Evolutionary conservation across 2,329 filamentous ascomycete genomes (phyloP), one percentile per base, ranked within the genome.

Genomic region (Esteya vermicola): DNA sequence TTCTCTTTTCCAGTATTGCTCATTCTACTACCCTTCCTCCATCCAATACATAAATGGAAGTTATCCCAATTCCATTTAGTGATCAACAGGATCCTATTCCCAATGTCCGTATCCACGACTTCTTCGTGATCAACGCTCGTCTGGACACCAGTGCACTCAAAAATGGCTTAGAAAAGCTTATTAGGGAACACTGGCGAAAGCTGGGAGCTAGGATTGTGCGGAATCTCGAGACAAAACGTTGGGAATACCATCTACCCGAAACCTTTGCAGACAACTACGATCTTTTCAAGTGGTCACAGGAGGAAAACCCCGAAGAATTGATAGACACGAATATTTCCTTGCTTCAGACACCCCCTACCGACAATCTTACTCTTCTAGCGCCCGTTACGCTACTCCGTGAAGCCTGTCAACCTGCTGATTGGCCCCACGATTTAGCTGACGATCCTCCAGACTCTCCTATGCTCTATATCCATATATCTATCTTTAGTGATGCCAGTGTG

Each of bases 1-100:
- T n/a, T n/a, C n/a, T n/a, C n/a, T n/a, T n/a, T n/a, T n/a, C n/a
- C n/a, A n/a, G n/a, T n/a, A n/a, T n/a, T n/a, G n/a, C n/a, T n/a
- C n/a, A n/a, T n/a, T n/a, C n/a, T n/a, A n/a, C n/a, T n/a, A n/a
- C n/a, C n/a, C n/a, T n/a, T n/a, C n/a, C n/a, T n/a, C n/a, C n/a
- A n/a, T 64, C 2, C 35, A 36, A 27, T 3, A 20, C 31, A 13
- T n/a, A 13, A 30, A 38, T 38, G 36, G 36, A 38, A 2, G 36
- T 38, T 13, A 32, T 38, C 20, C 34, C 14, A 12, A 21, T 38
- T 19, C 19, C 37, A 2, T 25, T 26, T 9, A 34, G 23, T 3
- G 38, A 43, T 26, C 34, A 34, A 34, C 22, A 30, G 9, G 12
- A 12, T n/a, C 34, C 41, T 4, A 26, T 31, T 3, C 36, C 41